These are phyloP conservation scores for Auxenochlorella pyrenoidosa DNA, from an alignment of 139 green algal genomes.

Conservation along the genomic window DNA sequence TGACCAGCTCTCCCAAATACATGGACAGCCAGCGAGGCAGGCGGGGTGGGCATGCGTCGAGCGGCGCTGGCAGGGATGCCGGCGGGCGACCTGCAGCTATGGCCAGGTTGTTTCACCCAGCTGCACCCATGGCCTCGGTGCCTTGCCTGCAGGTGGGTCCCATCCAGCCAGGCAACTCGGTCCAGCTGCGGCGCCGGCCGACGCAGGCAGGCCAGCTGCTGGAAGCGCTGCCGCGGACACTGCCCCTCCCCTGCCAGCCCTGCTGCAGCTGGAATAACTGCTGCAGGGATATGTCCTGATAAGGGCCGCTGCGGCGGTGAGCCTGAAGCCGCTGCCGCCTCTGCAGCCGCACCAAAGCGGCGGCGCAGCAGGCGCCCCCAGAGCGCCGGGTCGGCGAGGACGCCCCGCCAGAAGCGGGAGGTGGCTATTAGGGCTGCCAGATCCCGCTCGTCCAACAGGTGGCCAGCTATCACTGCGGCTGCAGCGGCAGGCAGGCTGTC, in stretches of 20 bases:
- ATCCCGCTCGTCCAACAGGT: neutral
- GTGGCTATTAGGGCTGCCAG: neutral
- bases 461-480: neutral
- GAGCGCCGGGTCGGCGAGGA: neutral
- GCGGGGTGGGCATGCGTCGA: too few relatives aligned
- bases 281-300: neutral
- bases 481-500: neutral
- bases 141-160: neutral
- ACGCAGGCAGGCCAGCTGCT: neutral
- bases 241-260: neutral
- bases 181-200: neutral
- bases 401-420: neutral
- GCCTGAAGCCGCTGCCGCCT: neutral
- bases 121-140: neutral
- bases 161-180: neutral
- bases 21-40: too few relatives aligned
- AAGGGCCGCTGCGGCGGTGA: too few relatives aligned
- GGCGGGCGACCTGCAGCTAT: too few relatives aligned
- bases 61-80: too few relatives aligned
- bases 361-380: neutral
- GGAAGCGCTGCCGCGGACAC: neutral
- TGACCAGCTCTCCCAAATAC: too few relatives aligned
- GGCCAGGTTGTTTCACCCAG: too few relatives aligned
- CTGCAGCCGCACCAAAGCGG: neutral
- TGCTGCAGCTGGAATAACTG: neutral